phyloP scores from a whole-genome alignment of 257 asterid genomes.

The Nicotiana obtusifolia region DNA sequence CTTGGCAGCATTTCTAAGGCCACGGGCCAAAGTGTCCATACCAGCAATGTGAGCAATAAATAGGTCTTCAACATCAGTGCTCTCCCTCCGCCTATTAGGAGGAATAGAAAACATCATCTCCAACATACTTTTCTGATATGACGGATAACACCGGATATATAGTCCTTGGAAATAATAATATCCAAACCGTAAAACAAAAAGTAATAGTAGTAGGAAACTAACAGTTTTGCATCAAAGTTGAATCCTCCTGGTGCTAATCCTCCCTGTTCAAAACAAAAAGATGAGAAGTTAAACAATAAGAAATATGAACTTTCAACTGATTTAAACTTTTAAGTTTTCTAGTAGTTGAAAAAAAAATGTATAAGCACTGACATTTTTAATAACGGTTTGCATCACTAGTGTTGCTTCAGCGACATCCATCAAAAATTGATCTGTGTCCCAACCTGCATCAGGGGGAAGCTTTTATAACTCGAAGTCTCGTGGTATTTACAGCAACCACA shows the following conservation, averaged over 20 bases:
- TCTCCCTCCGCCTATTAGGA: slow-evolving; percentile 80
- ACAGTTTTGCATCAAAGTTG: slow-evolving; percentile 96
- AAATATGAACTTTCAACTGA: background rate
- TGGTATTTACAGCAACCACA: background rate
- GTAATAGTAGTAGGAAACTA: slow-evolving; percentile 17
- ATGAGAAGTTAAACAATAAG: background rate
- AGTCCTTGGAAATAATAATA: background rate
- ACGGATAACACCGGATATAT: background rate
- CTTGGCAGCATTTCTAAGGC: slow-evolving; percentile 88
- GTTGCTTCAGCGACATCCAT: slow-evolving; percentile 98
- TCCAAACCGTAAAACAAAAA: background rate
- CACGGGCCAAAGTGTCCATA: slow-evolving; percentile 94
- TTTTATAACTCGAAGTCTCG: background rate
- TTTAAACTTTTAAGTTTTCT: background rate
- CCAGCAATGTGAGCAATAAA: slow-evolving; percentile 93
- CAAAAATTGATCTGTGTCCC: slow-evolving; percentile 98
- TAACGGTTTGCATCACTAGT: slow-evolving; percentile 69
- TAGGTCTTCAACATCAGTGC: slow-evolving; percentile 92
- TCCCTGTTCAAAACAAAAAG: slow-evolving; percentile 39
- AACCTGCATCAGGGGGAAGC: slow-evolving; percentile 44
- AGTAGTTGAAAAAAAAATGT: background rate
- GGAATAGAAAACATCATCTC: background rate
- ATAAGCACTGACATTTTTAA: slow-evolving; percentile 53
- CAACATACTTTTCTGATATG: background rate
- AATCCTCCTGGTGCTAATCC: slow-evolving; percentile 98